Conservation (phyloP, 2,329 filamentous ascomycete genomes). For the Paecilomyces sp. region DNA sequence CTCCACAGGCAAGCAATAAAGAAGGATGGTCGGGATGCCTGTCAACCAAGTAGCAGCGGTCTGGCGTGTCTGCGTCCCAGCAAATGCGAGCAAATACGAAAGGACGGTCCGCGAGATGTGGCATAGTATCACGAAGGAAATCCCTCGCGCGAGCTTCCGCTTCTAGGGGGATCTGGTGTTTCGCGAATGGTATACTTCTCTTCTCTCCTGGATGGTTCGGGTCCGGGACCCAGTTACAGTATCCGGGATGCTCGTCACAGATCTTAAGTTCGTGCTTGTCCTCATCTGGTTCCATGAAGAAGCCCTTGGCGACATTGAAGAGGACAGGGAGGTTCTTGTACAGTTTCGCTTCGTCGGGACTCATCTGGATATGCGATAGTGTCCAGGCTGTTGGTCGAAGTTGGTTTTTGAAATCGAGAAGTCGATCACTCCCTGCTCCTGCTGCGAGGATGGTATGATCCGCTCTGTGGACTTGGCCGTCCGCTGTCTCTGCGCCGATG, state of each 20-base stretch:
- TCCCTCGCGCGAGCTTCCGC: slow-evolving; percentile 41
- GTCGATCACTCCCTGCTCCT: slow-evolving; percentile 40
- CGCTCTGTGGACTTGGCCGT: slow-evolving; percentile 36
- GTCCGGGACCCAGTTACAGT: slow-evolving; percentile 40
- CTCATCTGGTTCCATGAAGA: slow-evolving; percentile 43
- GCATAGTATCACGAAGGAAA: slow-evolving; percentile 47
- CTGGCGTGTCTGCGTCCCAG: slow-evolving; percentile 52
- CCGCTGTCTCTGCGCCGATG: slow-evolving; percentile 36
- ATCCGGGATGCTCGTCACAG: slow-evolving; percentile 50
- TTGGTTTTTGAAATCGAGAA: slow-evolving; percentile 47
- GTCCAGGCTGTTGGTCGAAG: slow-evolving; percentile 50
- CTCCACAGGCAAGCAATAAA: slow-evolving; percentile 44
- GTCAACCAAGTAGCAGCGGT: slow-evolving; percentile 48
- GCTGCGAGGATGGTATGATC: slow-evolving; percentile 42
- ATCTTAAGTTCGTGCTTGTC: slow-evolving; percentile 32
- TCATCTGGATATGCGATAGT: slow-evolving; percentile 45
- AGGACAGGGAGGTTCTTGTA: slow-evolving; percentile 46
- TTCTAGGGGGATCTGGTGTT: slow-evolving; percentile 37
- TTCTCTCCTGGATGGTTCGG: slow-evolving; percentile 15
- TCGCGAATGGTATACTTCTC: slow-evolving; percentile 35
- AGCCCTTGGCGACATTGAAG: slow-evolving; percentile 42
- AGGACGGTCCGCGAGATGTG: slow-evolving; percentile 42
- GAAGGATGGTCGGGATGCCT: slow-evolving; percentile 38
- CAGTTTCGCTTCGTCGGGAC: slow-evolving; percentile 34
- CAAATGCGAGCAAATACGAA: slow-evolving; percentile 48